A percentile compares a stretch with the other conserved stretches of the same genome.
Evolutionary conservation across 2,329 filamentous ascomycete species (phyloP).

Genomic region (Didymella keratinophila): DNA sequence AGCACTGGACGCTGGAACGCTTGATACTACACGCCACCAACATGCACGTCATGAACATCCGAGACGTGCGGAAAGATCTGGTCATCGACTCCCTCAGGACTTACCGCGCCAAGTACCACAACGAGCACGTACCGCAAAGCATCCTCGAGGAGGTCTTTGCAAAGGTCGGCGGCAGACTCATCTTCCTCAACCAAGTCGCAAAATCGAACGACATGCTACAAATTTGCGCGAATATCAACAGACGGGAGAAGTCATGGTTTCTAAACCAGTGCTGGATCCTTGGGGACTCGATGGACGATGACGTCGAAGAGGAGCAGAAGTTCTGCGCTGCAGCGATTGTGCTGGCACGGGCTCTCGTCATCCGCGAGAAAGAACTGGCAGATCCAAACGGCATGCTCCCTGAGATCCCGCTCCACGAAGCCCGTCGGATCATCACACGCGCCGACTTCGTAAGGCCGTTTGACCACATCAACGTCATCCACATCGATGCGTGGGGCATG

Average conservation of each 20-base stretch:
- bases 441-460: constrained; percentile 91
- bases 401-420: constrained; percentile 61
- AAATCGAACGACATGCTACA: constrained; percentile 82
- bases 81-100: constrained; percentile 77
- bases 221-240: constrained; percentile 75
- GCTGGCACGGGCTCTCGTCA: constrained; percentile 85
- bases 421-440: constrained; percentile 83
- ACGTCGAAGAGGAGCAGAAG: constrained; percentile 97
- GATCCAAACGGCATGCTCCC: constrained; percentile 74
- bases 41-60: constrained; percentile 87
- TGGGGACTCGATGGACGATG: constrained; percentile 83
- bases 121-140: constrained; percentile 63
- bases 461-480: constrained; percentile 93
- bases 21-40: constrained; percentile 89
- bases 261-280: constrained; percentile 81
- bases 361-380: constrained; percentile 71
- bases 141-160: constrained; percentile 81
- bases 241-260: constrained; percentile 78
- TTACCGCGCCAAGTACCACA: constrained; percentile 78
- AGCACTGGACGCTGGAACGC: constrained; percentile 97
- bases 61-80: constrained; percentile 78
- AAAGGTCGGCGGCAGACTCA: constrained; percentile 85
- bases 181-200: constrained; percentile 86
- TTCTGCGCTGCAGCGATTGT: constrained; percentile 95
- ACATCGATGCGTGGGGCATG: constrained; percentile 84